Evolutionary conservation across 2,329 filamentous ascomycete species (phyloP).

Genomic region (Aspergillus quadrilineatus): DNA sequence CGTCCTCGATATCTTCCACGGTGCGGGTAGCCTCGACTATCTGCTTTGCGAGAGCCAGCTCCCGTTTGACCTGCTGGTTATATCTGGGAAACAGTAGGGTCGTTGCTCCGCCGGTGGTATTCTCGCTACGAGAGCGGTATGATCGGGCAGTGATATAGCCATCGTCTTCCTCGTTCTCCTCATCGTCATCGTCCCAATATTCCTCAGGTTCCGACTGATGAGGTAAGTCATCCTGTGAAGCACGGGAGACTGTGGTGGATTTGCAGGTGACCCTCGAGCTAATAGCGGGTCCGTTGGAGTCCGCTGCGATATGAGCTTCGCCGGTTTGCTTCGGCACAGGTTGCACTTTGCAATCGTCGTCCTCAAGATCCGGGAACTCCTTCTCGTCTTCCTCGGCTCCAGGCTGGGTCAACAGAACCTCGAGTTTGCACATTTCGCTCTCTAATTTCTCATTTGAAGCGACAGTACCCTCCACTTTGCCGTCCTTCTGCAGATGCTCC

Average conservation of each 20-base stretch:
- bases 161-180: slow-evolving; percentile 71
- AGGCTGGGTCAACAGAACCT: slow-evolving; percentile 22
- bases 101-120: slow-evolving; percentile 65
- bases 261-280: slow-evolving; percentile 19
- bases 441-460: slow-evolving; percentile 15
- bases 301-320: slow-evolving; percentile 7
- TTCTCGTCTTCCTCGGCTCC: slow-evolving; percentile 32
- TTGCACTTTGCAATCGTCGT: slow-evolving; percentile 29
- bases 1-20: slow-evolving; percentile 78
- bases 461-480: slow-evolving; percentile 12
- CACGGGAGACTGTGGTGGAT: slow-evolving; percentile 21
- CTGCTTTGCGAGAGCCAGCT: slow-evolving; percentile 67
- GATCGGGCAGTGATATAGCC: slow-evolving; percentile 75
- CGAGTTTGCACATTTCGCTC: slow-evolving; percentile 15
- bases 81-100: slow-evolving; percentile 71
- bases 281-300: slow-evolving; percentile 1
- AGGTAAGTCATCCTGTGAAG: slow-evolving; percentile 23
- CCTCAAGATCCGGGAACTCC: slow-evolving; percentile 26
- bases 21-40: slow-evolving; percentile 67
- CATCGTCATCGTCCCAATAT: slow-evolving; percentile 74
- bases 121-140: slow-evolving; percentile 71
- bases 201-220: slow-evolving; percentile 61
- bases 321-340: slow-evolving; percentile 11
- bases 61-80: slow-evolving; percentile 66
- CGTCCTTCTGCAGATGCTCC: slow-evolving; percentile 16